Evolutionary conservation across 495 filamentous ascomycete species (phyloP).

Genomic region (Penicillium argentinense): DNA sequence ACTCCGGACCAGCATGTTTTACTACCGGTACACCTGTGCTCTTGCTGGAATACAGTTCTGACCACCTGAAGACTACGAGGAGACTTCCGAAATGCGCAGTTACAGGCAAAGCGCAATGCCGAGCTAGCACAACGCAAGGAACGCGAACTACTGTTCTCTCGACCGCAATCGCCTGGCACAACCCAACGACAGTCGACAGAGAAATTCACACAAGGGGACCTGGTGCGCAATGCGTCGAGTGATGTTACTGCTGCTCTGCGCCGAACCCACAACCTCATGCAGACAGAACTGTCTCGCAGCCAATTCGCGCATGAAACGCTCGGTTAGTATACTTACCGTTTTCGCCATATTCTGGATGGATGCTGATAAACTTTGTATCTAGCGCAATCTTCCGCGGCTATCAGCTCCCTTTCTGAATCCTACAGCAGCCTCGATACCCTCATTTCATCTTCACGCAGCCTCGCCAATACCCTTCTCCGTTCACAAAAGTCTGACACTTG

Average conservation of each 20-base stretch:
- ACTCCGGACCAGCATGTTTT: background rate
- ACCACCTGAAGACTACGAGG: slow-evolving; percentile 56
- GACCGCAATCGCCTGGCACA: slow-evolving; percentile 34
- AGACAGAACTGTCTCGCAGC: slow-evolving; percentile 75
- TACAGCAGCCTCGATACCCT: slow-evolving; percentile 79
- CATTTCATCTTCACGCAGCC: slow-evolving; percentile 66
- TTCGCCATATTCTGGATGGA: background rate
- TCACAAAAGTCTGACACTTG: slow-evolving; percentile 94
- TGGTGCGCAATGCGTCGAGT: slow-evolving; percentile 67
- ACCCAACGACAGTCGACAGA: slow-evolving; percentile 38
- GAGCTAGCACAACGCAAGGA: slow-evolving; percentile 72
- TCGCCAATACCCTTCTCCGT: slow-evolving; percentile 75
- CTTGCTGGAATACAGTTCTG: background rate
- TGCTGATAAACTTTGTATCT: slow-evolving; percentile 11
- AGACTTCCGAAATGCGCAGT: slow-evolving; percentile 81
- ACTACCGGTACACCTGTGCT: background rate
- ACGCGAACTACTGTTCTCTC: slow-evolving; percentile 71
- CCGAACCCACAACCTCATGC: slow-evolving; percentile 81
- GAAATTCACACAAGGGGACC: slow-evolving; percentile 62
- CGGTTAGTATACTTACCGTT: slow-evolving; percentile 27
- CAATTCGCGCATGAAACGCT: slow-evolving; percentile 88
- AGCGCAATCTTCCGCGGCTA: slow-evolving; percentile 74
- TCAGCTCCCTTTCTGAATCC: slow-evolving; percentile 72
- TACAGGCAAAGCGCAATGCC: slow-evolving; percentile 75
- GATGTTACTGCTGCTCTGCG: slow-evolving; percentile 84